Evolutionary conservation across 208 protist species (phyloP).

Genomic region (Acanthamoeba sp.): DNA sequence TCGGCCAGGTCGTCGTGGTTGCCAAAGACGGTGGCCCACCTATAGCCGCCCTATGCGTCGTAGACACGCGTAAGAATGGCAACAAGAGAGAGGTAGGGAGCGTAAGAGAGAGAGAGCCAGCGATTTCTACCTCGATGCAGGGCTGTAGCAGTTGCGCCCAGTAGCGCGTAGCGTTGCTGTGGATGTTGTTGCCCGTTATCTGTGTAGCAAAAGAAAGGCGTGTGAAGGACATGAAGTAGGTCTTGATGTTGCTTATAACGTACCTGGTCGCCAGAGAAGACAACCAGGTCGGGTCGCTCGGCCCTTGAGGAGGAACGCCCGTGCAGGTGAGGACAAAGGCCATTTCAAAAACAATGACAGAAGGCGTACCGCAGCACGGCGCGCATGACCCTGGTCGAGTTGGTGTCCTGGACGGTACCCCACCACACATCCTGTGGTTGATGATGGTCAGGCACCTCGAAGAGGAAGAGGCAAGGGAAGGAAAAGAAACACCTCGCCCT

Average conservation of each 20-base stretch:
- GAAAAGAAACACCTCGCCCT: constrained; percentile 57
- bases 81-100: not conserved
- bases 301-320: not conserved
- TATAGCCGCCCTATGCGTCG: not conserved
- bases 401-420: constrained; percentile 75
- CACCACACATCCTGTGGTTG: constrained; percentile 32
- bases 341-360: too few relatives aligned
- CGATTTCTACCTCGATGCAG: not conserved
- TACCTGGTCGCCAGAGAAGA: constrained; percentile 81
- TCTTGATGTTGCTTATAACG: too few relatives aligned
- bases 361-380: constrained; percentile 1
- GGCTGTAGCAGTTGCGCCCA: constrained; percentile 71
- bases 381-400: constrained; percentile 36
- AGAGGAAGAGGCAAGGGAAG: too few relatives aligned
- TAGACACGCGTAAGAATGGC: not conserved
- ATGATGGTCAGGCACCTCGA: too few relatives aligned
- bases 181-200: constrained; percentile 79
- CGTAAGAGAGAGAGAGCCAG: not conserved
- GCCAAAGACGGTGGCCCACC: constrained; percentile 79
- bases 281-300: constrained; percentile 78
- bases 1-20: constrained; percentile 77
- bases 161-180: constrained; percentile 77
- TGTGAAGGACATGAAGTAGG: constrained; percentile 43
- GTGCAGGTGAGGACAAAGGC: not conserved
- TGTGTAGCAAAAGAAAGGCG: not conserved